A percentile compares a stretch with the other conserved stretches of the same genome.
Evolutionary conservation across 306 rosid genomes (phyloP).

Genomic region (Cicer yamashitae): DNA sequence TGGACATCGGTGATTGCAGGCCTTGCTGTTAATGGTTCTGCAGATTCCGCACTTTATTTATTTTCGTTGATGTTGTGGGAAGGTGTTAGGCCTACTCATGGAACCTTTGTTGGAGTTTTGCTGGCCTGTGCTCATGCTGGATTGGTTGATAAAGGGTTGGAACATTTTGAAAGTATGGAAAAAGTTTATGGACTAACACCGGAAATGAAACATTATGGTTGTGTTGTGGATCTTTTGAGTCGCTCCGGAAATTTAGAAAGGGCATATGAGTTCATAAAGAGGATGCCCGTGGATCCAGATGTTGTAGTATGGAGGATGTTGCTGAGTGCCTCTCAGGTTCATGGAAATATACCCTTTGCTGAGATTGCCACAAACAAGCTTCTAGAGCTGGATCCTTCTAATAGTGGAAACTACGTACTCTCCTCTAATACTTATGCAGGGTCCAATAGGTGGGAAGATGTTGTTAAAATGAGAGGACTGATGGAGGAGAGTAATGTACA

Average conservation of each 20-base stretch:
- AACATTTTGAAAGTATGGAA: conserved; percentile 75
- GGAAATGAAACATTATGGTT: conserved; percentile 82
- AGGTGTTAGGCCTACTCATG: conserved; percentile 68
- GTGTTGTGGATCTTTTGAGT: conserved; percentile 83
- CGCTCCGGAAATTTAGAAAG: conserved; percentile 77
- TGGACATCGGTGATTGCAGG: conserved; percentile 82
- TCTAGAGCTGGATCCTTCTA: conserved; percentile 73
- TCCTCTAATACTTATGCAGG: conserved; percentile 74
- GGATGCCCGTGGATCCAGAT: conserved; percentile 74
- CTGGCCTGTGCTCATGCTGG: conserved; percentile 88
- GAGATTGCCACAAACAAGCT: conserved; percentile 78
- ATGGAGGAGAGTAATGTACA: conserved; percentile 69
- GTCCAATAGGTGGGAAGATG: conserved; percentile 88
- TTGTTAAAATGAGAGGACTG: conserved; percentile 67
- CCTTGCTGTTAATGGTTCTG: conserved; percentile 86
- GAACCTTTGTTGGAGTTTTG: conserved; percentile 75
- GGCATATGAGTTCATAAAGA: conserved; percentile 69
- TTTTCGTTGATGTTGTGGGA: conserved; percentile 72
- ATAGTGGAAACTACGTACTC: conserved; percentile 78
- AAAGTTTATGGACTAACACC: conserved; percentile 67
- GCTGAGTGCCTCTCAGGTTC: conserved; percentile 79
- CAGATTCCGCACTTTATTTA: conserved; percentile 62
- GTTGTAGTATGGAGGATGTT: conserved; percentile 81
- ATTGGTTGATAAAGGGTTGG: conserved; percentile 76
- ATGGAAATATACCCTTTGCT: conserved; percentile 72